Evolutionary conservation across 495 filamentous ascomycete genomes (phyloP).

Genomic region (Podospora sp.): DNA sequence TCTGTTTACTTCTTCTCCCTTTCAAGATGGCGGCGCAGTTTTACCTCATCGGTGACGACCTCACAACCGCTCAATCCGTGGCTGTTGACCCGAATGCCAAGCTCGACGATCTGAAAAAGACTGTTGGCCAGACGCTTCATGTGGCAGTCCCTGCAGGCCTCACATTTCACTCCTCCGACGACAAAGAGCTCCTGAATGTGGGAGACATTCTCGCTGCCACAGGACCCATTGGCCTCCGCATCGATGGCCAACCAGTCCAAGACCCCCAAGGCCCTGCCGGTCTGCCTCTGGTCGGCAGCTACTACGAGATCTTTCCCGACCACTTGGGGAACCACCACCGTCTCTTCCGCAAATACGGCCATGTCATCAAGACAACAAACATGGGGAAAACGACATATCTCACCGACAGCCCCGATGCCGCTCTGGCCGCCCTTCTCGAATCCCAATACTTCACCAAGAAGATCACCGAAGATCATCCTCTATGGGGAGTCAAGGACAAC

Average conservation of each 20-base stretch:
- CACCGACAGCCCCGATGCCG: constrained; percentile 53
- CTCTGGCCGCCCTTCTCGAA: constrained; percentile 47
- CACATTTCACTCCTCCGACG: constrained; percentile 40
- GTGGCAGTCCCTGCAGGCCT: constrained; percentile 48
- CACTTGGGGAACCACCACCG: constrained; percentile 61
- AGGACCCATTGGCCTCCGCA: constrained; percentile 43
- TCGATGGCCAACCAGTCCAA: constrained; percentile 49
- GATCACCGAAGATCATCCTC: constrained; percentile 53
- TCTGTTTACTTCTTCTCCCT: not conserved
- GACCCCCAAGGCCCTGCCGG: constrained; percentile 49
- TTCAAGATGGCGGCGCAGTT: constrained; percentile 45
- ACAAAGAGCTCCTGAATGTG: constrained; percentile 32
- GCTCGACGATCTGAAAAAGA: constrained; percentile 37
- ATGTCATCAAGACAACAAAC: constrained; percentile 56
- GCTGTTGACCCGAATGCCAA: constrained; percentile 33
- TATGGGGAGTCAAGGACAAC: constrained; percentile 49
- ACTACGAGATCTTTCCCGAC: constrained; percentile 61
- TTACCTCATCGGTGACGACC: constrained; percentile 48
- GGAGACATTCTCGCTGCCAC: constrained; percentile 35
- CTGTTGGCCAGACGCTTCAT: constrained; percentile 39
- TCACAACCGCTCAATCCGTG: constrained; percentile 41
- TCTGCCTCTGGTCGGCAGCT: constrained; percentile 54
- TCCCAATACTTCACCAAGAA: constrained; percentile 56
- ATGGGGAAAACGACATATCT: constrained; percentile 53
- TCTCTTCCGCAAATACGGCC: constrained; percentile 56